Percentiles rank a stretch among this genome's conserved stretches.
Evolutionary conservation across 495 filamentous ascomycete genomes (phyloP).

Genomic region (Penicillium coffeae): DNA sequence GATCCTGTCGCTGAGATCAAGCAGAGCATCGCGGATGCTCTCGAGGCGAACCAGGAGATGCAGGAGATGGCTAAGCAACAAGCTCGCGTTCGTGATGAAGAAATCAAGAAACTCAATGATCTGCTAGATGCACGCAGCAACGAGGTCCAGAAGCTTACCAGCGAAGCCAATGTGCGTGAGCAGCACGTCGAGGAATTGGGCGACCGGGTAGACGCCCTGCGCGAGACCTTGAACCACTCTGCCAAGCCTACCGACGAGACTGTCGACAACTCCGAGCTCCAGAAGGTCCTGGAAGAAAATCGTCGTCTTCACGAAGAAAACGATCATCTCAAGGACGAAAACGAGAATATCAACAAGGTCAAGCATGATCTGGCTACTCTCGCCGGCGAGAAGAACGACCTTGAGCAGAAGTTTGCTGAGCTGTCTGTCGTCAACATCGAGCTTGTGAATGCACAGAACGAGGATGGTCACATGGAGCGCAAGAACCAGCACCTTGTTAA

Average conservation of each 20-base stretch:
- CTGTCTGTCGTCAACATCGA: constrained; percentile 54
- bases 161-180: neutral
- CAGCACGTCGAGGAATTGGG: neutral
- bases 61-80: neutral
- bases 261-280: neutral
- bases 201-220: neutral
- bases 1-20: constrained; percentile 40
- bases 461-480: constrained; percentile 41
- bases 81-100: neutral
- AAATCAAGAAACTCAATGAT: neutral
- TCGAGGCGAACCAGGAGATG: constrained; percentile 11
- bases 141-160: neutral
- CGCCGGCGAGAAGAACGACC: constrained; percentile 51
- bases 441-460: constrained; percentile 56
- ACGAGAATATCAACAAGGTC: constrained; percentile 48
- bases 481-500: neutral
- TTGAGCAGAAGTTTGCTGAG: constrained; percentile 62
- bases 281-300: constrained; percentile 16
- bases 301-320: constrained; percentile 50
- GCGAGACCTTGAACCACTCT: neutral
- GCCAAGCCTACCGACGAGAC: neutral
- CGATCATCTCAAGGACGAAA: constrained; percentile 58
- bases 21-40: constrained; percentile 44
- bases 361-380: constrained; percentile 11
- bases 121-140: neutral